Evolutionary conservation across 2,329 filamentous ascomycete genomes (phyloP).

Genomic region (Fusarium humuli): DNA sequence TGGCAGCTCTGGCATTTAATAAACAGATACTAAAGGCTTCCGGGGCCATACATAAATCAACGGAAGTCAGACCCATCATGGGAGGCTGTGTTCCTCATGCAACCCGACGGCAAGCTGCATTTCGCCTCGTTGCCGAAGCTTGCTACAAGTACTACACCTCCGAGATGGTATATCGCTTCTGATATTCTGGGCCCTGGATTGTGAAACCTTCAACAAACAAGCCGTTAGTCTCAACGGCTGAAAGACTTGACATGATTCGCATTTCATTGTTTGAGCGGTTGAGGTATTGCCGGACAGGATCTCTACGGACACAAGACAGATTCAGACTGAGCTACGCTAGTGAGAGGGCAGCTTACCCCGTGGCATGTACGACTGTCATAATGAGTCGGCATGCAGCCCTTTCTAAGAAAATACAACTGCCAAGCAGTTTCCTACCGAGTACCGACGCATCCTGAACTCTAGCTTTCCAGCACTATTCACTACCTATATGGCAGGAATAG

Average conservation of each 20-base stretch:
- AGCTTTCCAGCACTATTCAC: neutral
- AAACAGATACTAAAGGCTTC: neutral
- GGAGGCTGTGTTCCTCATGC: conserved; percentile 2
- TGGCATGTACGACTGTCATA: neutral
- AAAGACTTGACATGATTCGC: conserved; percentile 14
- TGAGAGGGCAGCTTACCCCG: neutral
- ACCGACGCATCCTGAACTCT: conserved; percentile 9
- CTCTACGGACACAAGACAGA: conserved; percentile 12
- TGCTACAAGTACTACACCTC: conserved; percentile 29
- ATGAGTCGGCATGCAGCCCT: neutral
- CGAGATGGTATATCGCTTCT: conserved; percentile 12
- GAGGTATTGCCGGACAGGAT: too few relatives aligned
- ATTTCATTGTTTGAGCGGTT: too few relatives aligned
- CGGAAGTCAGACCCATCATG: neutral
- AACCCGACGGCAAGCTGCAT: conserved; percentile 30
- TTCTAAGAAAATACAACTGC: neutral
- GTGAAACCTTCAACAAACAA: conserved; percentile 22
- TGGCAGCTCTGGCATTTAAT: neutral
- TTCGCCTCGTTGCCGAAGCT: conserved; percentile 39
- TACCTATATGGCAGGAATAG: conserved; percentile 9
- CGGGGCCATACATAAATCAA: neutral
- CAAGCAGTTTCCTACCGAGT: neutral
- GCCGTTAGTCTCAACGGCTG: conserved; percentile 23
- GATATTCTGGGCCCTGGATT: neutral
- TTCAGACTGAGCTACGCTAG: conserved; percentile 16